phyloP scores from a whole-genome alignment of 2,329 filamentous ascomycete genomes.

The Bipolaris sorokiniana region DNA sequence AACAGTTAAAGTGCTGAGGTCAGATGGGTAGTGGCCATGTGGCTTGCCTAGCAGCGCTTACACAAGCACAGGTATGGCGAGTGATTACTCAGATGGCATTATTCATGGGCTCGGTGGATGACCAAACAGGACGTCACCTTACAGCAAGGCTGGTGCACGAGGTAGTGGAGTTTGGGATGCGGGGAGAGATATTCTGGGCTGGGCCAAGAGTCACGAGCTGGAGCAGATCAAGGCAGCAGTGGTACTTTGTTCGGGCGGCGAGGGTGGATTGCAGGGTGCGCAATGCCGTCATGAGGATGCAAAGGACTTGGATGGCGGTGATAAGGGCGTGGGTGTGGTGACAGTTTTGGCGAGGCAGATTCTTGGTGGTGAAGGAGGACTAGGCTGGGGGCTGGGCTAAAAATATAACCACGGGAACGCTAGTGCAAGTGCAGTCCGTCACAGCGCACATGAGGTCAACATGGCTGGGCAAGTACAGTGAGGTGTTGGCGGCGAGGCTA shows the following conservation, averaged over 20 bases:
- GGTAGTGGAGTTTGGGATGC: neutral
- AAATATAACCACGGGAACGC: constrained; percentile 20
- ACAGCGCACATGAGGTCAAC: constrained; percentile 1
- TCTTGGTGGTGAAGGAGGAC: constrained; percentile 17
- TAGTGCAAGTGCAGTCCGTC: neutral
- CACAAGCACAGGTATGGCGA: constrained; percentile 6
- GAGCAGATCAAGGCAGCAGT: constrained; percentile 1
- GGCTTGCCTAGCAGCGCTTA: constrained; percentile 27
- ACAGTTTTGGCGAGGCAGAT: constrained; percentile 29
- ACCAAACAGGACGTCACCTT: neutral
- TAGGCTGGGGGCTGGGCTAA: constrained; percentile 16
- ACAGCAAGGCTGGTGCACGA: neutral
- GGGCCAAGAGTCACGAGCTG: constrained; percentile 8
- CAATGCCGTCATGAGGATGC: constrained; percentile 17
- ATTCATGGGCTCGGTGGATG: constrained; percentile 4
- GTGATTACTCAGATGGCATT: constrained; percentile 10
- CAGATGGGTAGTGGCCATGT: constrained; percentile 10
- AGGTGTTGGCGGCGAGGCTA: constrained; percentile 10
- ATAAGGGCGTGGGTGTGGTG: constrained; percentile 8
- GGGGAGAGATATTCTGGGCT: constrained; percentile 13
- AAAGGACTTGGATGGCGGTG: neutral
- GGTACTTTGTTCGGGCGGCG: neutral
- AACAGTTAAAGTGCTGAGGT: constrained; percentile 18
- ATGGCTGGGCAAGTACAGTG: constrained; percentile 5
- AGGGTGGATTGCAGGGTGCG: constrained; percentile 8